Evolutionary conservation across 1,284 basidiomycete genomes (phyloP).

Genomic region (Mycosarcoma mackinlayi): DNA sequence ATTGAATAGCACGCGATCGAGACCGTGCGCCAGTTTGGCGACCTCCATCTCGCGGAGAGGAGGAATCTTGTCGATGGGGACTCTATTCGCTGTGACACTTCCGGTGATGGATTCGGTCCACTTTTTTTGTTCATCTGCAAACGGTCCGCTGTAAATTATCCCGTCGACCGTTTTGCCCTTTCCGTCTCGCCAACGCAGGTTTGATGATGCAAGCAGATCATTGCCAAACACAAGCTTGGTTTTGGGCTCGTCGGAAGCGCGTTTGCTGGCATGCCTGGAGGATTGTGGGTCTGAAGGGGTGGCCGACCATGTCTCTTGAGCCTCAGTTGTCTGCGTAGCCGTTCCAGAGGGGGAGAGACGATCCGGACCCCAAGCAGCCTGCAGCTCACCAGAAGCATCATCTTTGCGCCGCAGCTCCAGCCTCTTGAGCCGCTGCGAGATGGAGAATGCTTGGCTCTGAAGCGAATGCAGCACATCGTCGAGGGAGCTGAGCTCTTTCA

Average conservation of each 20-base stretch:
- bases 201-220: slow-evolving; percentile 22
- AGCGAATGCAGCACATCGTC: slow-evolving; percentile 32
- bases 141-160: slow-evolving; percentile 23
- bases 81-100: slow-evolving; percentile 14
- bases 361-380: slow-evolving; percentile 37
- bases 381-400: neutral
- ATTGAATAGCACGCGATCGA: slow-evolving; percentile 74
- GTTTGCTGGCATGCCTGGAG: slow-evolving; percentile 14
- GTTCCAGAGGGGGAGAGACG: slow-evolving; percentile 21
- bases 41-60: slow-evolving; percentile 70
- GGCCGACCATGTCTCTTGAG: slow-evolving; percentile 16
- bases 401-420: slow-evolving; percentile 8
- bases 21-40: slow-evolving; percentile 78
- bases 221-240: slow-evolving; percentile 27
- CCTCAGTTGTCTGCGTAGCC: neutral
- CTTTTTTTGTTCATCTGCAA: slow-evolving; percentile 21
- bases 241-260: slow-evolving; percentile 14
- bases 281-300: neutral
- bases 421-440: slow-evolving; percentile 33
- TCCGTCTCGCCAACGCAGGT: slow-evolving; percentile 29
- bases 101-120: slow-evolving; percentile 40
- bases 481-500: slow-evolving; percentile 34
- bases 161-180: slow-evolving; percentile 17
- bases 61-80: slow-evolving; percentile 42
- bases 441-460: slow-evolving; percentile 32